Percentiles rank a stretch among this genome's conserved stretches.
These are phyloP conservation scores for Botryosphaeria agaves DNA, from an alignment of 2,329 filamentous ascomycete species.

Conservation along the genomic window DNA sequence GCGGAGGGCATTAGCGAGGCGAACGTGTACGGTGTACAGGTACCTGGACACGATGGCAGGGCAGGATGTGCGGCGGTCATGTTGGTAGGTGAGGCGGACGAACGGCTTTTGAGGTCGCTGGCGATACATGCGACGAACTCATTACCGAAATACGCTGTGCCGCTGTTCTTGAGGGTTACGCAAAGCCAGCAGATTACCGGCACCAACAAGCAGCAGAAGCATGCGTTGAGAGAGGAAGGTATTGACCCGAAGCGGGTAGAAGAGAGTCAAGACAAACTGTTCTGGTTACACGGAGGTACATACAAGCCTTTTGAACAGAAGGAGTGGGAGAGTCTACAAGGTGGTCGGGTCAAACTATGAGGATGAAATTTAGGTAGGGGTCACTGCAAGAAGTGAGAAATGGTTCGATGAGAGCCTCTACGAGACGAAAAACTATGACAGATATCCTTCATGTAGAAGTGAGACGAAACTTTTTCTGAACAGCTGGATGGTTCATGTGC, in stretches of 20 bases:
- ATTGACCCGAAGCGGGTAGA: slow-evolving; percentile 44
- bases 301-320: slow-evolving; percentile 50
- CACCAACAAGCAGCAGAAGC: slow-evolving; percentile 82
- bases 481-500: too few species aligned
- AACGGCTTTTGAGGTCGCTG: slow-evolving; percentile 37
- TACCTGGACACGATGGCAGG: slow-evolving; percentile 69
- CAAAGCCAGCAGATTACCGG: slow-evolving; percentile 51
- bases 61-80: slow-evolving; percentile 64
- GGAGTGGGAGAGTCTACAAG: slow-evolving; percentile 53
- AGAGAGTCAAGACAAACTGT: slow-evolving; percentile 30
- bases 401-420: too few species aligned
- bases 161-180: slow-evolving; percentile 58
- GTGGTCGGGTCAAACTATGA: slow-evolving; percentile 53
- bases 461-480: too few species aligned
- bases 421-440: too few species aligned
- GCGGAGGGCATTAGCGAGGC: slow-evolving; percentile 55
- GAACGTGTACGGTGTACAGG: slow-evolving; percentile 68
- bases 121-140: slow-evolving; percentile 37
- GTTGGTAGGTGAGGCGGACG: slow-evolving; percentile 22
- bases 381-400: too few species aligned
- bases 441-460: too few species aligned
- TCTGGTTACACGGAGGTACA: slow-evolving; percentile 47
- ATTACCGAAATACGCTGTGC: slow-evolving; percentile 59
- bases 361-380: not conserved
- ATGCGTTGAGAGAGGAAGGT: slow-evolving; percentile 51